phyloP scores from a whole-genome alignment of 345 rosid genomes.

The Lepidium sativum region DNA sequence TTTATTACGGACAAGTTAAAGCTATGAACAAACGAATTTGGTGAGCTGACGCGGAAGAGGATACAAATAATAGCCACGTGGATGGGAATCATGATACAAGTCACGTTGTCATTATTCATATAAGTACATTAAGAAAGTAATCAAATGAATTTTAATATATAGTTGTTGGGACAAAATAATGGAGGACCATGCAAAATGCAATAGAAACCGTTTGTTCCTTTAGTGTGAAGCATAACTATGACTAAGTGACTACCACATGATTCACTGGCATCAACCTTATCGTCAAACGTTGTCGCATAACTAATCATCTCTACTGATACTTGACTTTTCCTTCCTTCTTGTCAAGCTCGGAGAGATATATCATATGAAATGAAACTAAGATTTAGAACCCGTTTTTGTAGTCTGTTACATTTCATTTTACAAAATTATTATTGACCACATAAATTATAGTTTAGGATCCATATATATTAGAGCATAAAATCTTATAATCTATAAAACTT shows the following conservation, averaged over 20 bases:
- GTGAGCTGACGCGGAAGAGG: no score
- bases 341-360: no score
- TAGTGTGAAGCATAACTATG: slow-evolving; percentile 19
- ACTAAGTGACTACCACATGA: slow-evolving; percentile 13
- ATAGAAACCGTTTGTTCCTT: slow-evolving; percentile 10
- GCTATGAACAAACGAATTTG: no score
- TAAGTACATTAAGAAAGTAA: not conserved
- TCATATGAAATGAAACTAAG: not conserved
- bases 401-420: no score
- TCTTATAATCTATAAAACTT: no score
- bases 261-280: slow-evolving; percentile 8
- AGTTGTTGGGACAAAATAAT: not conserved
- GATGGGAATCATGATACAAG: no score
- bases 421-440: no score
- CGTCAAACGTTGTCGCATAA: slow-evolving; percentile 15
- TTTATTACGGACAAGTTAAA: no score
- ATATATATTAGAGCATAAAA: no score
- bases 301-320: not conserved
- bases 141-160: not conserved
- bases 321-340: not conserved
- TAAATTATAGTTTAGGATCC: no score
- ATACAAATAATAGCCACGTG: no score
- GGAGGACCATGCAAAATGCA: slow-evolving; percentile 6
- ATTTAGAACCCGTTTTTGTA: not conserved
- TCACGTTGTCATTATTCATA: no score